Evolutionary conservation across 352 stramenopile genomes (phyloP).

Genomic region (Phytophthora idaei): DNA sequence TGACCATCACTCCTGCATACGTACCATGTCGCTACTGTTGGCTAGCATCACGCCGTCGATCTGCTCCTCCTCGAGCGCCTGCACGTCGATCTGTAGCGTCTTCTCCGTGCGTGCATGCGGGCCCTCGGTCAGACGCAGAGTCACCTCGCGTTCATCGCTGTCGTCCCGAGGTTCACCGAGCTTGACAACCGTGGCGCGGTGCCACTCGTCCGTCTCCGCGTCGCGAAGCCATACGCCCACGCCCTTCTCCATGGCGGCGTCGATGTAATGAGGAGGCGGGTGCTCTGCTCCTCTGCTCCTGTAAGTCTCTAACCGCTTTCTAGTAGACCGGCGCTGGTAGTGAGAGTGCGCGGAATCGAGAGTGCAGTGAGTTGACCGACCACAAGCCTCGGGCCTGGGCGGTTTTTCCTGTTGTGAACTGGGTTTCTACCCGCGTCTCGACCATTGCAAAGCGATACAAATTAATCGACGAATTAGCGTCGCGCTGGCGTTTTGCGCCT

Average conservation of each 20-base stretch:
- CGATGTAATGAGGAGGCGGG: background rate
- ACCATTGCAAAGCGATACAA: constrained; percentile 8
- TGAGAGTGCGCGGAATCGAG: constrained; percentile 17
- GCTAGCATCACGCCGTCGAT: constrained; percentile 66
- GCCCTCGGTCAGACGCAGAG: constrained; percentile 60
- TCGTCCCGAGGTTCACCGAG: constrained; percentile 32
- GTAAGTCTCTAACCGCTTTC: constrained; percentile 1
- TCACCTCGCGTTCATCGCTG: constrained; percentile 41
- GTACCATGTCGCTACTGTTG: constrained; percentile 86
- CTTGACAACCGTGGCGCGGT: constrained; percentile 62
- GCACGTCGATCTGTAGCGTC: constrained; percentile 57
- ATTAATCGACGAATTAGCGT: constrained; percentile 12
- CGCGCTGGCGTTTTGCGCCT: background rate
- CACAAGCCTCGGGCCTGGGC: constrained; percentile 1
- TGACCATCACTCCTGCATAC: constrained; percentile 27
- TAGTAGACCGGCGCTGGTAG: constrained; percentile 4
- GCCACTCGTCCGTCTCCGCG: constrained; percentile 68
- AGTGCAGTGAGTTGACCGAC: constrained; percentile 16
- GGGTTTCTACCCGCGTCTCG: constrained; percentile 29
- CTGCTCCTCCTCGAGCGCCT: constrained; percentile 70
- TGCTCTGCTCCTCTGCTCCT: background rate
- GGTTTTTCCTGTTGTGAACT: constrained; percentile 34
- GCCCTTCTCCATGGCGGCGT: constrained; percentile 74
- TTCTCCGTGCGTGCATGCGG: constrained; percentile 53
- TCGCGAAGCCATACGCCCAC: constrained; percentile 81